phyloP scores from a whole-genome alignment of 805 yeast species.

The Kazachstania psychrophila region DNA sequence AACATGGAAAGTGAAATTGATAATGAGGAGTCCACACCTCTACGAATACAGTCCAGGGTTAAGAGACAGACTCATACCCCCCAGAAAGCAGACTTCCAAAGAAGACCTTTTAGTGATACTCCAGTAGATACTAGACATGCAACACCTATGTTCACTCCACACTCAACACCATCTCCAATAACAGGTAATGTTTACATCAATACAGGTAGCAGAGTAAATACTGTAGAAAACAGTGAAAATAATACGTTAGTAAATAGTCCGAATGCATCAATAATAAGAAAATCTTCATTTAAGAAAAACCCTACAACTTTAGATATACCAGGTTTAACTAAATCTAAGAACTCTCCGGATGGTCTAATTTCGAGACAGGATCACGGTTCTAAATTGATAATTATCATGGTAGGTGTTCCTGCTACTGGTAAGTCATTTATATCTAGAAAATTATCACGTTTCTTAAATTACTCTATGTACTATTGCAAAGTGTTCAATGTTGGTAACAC shows the following conservation, averaged over 20 bases:
- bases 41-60: too few relatives aligned
- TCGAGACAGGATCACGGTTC: constrained; percentile 63
- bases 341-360: constrained; percentile 65
- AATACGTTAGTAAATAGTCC: background rate
- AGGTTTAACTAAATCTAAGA: constrained; percentile 75
- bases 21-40: too few relatives aligned
- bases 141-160: background rate
- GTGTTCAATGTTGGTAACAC: constrained; percentile 96
- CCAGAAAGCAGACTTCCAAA: too few relatives aligned
- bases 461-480: constrained; percentile 85
- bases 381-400: constrained; percentile 89
- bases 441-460: constrained; percentile 78
- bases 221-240: background rate
- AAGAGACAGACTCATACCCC: too few relatives aligned
- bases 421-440: constrained; percentile 90
- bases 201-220: background rate
- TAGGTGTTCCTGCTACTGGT: constrained; percentile 92
- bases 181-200: background rate
- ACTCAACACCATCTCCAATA: background rate
- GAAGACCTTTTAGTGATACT: constrained; percentile 8
- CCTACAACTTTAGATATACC: constrained; percentile 87
- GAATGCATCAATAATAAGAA: background rate
- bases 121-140: constrained; percentile 1
- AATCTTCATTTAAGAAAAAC: constrained; percentile 33
- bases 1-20: too few relatives aligned